These are phyloP conservation scores for Tulasnella sp. DNA, from an alignment of 768 basidiomycete species.

Conservation along the genomic window DNA sequence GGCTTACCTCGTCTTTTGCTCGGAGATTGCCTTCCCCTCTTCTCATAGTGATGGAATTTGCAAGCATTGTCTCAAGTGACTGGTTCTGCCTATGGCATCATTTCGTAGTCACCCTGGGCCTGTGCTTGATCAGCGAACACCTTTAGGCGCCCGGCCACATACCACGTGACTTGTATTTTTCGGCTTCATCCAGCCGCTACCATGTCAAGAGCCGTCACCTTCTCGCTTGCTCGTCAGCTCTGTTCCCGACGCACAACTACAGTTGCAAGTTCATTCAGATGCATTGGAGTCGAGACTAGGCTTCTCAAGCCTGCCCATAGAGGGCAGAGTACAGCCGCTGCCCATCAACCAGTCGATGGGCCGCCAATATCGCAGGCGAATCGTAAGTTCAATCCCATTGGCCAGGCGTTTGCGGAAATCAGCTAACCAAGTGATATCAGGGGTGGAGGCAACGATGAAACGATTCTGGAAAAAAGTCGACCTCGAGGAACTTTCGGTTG, in stretches of 20 bases:
- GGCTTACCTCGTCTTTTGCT: no score
- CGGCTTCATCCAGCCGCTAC: background rate
- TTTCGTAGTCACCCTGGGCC: background rate
- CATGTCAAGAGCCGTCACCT: background rate
- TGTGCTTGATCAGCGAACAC: background rate
- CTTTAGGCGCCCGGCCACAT: background rate
- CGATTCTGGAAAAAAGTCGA: conserved; percentile 95
- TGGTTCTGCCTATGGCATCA: no score
- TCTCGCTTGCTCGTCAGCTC: background rate
- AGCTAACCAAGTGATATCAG: conserved; percentile 41
- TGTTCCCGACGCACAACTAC: background rate
- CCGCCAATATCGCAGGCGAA: conserved; percentile 27
- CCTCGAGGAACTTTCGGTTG: conserved; percentile 50
- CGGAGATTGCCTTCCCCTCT: background rate
- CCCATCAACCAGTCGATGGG: background rate
- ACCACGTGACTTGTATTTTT: background rate
- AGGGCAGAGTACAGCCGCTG: background rate
- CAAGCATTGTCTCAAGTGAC: no score
- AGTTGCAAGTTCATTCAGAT: background rate
- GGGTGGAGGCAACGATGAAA: conserved; percentile 78
- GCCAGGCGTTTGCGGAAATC: background rate
- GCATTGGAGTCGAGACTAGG: background rate
- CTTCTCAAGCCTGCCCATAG: background rate
- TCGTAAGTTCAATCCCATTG: conserved; percentile 17
- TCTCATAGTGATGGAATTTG: background rate